These are phyloP conservation scores for Trichoderma koningii DNA, from an alignment of 2,329 filamentous ascomycete genomes.

Conservation along the genomic window DNA sequence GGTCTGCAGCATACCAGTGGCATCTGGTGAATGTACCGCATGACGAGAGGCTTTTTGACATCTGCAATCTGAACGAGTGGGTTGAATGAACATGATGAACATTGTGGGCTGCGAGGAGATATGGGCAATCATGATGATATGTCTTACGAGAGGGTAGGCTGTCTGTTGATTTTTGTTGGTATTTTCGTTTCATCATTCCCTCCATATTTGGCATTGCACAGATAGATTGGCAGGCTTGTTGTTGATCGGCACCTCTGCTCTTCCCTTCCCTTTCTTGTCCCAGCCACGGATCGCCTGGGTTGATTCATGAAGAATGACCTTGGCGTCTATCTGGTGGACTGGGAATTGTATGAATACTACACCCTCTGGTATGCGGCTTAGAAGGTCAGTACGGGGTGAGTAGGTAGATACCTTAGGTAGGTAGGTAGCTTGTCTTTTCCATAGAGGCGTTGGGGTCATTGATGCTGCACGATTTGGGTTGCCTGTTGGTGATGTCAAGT, in stretches of 20 bases:
- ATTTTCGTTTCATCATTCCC: background rate
- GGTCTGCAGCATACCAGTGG: background rate
- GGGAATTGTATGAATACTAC: slow-evolving; percentile 12
- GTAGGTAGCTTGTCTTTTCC: background rate
- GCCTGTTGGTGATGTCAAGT: too few species aligned
- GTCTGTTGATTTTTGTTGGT: background rate
- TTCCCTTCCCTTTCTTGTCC: background rate
- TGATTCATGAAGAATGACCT: background rate
- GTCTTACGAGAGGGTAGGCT: slow-evolving; percentile 3
- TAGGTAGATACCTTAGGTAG: background rate
- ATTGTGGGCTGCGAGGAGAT: background rate
- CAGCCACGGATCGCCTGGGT: slow-evolving; percentile 1
- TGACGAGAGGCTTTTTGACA: slow-evolving; percentile 9
- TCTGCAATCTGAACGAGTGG: slow-evolving; percentile 13
- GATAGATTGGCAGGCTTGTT: slow-evolving; percentile 12
- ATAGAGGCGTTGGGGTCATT: background rate
- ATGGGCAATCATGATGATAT: slow-evolving; percentile 19
- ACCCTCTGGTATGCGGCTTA: background rate
- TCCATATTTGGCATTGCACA: background rate
- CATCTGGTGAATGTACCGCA: slow-evolving; percentile 3
- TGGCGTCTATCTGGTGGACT: background rate
- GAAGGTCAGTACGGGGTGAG: background rate
- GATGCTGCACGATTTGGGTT: background rate
- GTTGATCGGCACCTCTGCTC: slow-evolving; percentile 11
- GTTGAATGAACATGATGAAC: slow-evolving; percentile 18